Percentiles rank a stretch among this genome's conserved stretches.
Evolutionary conservation across 495 filamentous ascomycete genomes (phyloP).

Genomic region (Aspergillus haitiensis): DNA sequence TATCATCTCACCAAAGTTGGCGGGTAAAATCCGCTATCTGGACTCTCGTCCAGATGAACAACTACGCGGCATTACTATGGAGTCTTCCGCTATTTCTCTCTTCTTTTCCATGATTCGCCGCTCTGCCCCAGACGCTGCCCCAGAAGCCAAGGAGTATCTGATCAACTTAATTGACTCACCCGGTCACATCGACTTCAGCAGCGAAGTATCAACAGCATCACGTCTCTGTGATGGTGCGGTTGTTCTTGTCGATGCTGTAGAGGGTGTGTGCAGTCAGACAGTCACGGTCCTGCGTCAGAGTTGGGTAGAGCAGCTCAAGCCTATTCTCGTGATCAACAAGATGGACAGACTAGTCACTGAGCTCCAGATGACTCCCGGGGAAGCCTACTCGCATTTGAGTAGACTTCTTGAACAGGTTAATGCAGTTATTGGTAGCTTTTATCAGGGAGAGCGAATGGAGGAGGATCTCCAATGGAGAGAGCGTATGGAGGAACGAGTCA

Average conservation of each 20-base stretch:
- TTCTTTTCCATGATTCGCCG: conserved; percentile 89
- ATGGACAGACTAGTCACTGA: conserved; percentile 94
- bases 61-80: conserved; percentile 97
- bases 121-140: conserved; percentile 63
- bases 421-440: conserved; percentile 95
- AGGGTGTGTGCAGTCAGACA: conserved; percentile 97
- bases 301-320: conserved; percentile 95
- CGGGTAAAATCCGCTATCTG: conserved; percentile 96
- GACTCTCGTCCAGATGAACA: conserved; percentile 98
- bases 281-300: conserved; percentile 94
- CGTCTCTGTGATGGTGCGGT: conserved; percentile 93
- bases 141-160: conserved; percentile 80
- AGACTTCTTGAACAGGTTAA: conserved; percentile 94
- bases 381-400: conserved; percentile 88
- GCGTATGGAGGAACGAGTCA: conserved; percentile 81
- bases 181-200: conserved; percentile 98
- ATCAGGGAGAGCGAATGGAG: conserved; percentile 98
- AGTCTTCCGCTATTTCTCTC: conserved; percentile 95
- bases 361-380: conserved; percentile 83
- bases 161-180: conserved; percentile 98
- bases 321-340: conserved; percentile 95
- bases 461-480: conserved; percentile 97
- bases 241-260: conserved; percentile 95
- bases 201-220: conserved; percentile 94
- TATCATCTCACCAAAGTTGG: conserved; percentile 96